Evolutionary conservation across 2,329 filamentous ascomycete species (phyloP).

Genomic region (Torrubiella hemipterigena): DNA sequence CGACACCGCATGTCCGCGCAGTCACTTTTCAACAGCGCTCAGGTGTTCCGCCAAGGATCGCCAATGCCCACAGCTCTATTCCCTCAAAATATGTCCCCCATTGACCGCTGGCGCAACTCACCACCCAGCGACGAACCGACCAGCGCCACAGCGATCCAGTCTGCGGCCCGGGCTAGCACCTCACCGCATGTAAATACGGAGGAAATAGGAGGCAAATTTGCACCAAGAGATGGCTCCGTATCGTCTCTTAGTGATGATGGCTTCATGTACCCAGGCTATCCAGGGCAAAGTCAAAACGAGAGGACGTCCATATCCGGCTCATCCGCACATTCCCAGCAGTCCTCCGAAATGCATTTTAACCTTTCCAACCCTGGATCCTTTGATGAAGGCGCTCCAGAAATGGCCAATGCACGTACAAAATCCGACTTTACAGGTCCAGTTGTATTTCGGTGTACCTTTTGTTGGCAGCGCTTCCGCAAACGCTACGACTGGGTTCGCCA

Average conservation of each 20-base stretch:
- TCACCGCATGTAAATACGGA: not conserved
- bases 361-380: slow-evolving; percentile 7
- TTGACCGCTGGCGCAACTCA: slow-evolving; percentile 29
- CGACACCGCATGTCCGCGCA: slow-evolving; percentile 26
- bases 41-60: slow-evolving; percentile 24
- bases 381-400: slow-evolving; percentile 2
- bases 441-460: slow-evolving; percentile 28
- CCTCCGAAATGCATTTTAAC: not conserved
- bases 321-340: slow-evolving; percentile 7
- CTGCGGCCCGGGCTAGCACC: slow-evolving; percentile 15
- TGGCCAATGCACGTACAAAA: slow-evolving; percentile 9
- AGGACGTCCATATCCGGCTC: slow-evolving; percentile 11
- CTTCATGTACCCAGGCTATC: slow-evolving; percentile 11
- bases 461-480: slow-evolving; percentile 24
- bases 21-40: slow-evolving; percentile 12
- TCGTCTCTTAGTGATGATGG: slow-evolving; percentile 20
- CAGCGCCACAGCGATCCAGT: slow-evolving; percentile 23
- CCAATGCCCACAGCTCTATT: slow-evolving; percentile 25
- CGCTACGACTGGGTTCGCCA: slow-evolving; percentile 32
- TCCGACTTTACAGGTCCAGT: too few relatives aligned
- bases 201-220: slow-evolving; percentile 8
- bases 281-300: slow-evolving; percentile 7
- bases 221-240: slow-evolving; percentile 15
- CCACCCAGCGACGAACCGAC: slow-evolving; percentile 33
- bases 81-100: slow-evolving; percentile 27